Base-by-base conservation (phyloP, 1,139 yeast species). In the Meyerozyma elateridarum region DNA sequence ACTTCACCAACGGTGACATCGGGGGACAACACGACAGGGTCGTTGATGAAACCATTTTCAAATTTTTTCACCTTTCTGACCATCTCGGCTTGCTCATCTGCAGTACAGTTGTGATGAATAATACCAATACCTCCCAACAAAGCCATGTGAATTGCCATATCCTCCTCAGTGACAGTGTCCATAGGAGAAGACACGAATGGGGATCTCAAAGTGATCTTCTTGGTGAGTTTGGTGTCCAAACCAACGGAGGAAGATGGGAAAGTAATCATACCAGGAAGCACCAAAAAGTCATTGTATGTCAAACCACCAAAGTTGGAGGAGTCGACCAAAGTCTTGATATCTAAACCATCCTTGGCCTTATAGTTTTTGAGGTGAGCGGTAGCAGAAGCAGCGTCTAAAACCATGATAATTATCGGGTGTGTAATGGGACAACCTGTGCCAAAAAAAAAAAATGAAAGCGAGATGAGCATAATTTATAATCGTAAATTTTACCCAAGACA, bases 111-210 rank as follows among this genome's bases (percentile, higher is more conserved):
- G 73, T 91, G 97, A 64, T 91, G 99, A 51, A 91, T 81, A 54
- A 93, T 85, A 76, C 99, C 99, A 61, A 91, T 88, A 64, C 99
- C 99, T 59, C 99, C 99, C 51, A 89, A 77, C 49, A 91, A 76
- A 48, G 99, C 97, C 96, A 91, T 89, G 67, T 88, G 81, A 51
- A 93, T 91, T 46, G 99, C 98, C 99, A 91, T 91, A 41, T 80
- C 84, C 42, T 88, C 71, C 70, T 91, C 99, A 38, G 99, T 93
- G 43, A 91, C 98, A 34, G 98, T 91, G 65, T 91, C 98, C 99
- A 91, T 91, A 50, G 99, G 99, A 52, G 96, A 87, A 22, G 97
- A 89, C 42, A 91, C 91, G 50, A 91, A 85, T 41, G 99, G 99
- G 32, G 96, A 71, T 69, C 84, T 88, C 63, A 91, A 73, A 36